phyloP scores from a whole-genome alignment of 1,139 yeast species.

The Diutina rugosa region DNA sequence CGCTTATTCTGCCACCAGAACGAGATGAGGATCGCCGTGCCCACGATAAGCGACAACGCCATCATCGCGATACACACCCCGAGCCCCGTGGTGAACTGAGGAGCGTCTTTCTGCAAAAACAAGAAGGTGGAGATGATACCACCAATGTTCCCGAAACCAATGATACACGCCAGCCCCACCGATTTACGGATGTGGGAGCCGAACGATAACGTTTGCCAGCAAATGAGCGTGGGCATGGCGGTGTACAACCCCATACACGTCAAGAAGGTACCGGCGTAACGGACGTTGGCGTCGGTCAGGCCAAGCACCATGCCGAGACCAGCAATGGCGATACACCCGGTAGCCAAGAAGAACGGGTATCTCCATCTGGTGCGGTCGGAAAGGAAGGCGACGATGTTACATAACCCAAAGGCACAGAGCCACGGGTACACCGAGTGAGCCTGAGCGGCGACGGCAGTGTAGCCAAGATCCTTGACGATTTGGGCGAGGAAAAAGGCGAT shows the following conservation, averaged over 20 bases:
- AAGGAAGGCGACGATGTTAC: constrained; percentile 30
- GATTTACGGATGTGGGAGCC: constrained; percentile 65
- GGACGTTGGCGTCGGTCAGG: constrained; percentile 13
- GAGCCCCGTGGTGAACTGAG: constrained; percentile 47
- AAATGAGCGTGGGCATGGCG: constrained; percentile 60
- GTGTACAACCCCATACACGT: constrained; percentile 48
- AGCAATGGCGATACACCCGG: constrained; percentile 30
- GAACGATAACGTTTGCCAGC: constrained; percentile 59
- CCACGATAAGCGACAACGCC: constrained; percentile 28
- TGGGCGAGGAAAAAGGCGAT: constrained; percentile 62
- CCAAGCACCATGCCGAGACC: constrained; percentile 44
- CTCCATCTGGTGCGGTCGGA: constrained; percentile 39
- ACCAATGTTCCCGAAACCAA: not conserved
- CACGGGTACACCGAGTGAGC: constrained; percentile 64
- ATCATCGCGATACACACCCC: constrained; percentile 34
- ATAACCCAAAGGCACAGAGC: constrained; percentile 48
- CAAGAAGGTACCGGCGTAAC: constrained; percentile 64
- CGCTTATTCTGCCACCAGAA: constrained; percentile 19
- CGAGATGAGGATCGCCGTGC: constrained; percentile 25
- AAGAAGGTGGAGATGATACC: constrained; percentile 1
- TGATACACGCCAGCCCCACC: constrained; percentile 24
- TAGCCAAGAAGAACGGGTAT: constrained; percentile 31
- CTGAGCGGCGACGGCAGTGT: constrained; percentile 51
- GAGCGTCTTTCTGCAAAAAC: constrained; percentile 32
- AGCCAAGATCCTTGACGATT: constrained; percentile 43